Evolutionary conservation across 148 eudicot species (phyloP), one percentile per base, ranked within the genome.

Genomic region (Rhododendron simsii): DNA sequence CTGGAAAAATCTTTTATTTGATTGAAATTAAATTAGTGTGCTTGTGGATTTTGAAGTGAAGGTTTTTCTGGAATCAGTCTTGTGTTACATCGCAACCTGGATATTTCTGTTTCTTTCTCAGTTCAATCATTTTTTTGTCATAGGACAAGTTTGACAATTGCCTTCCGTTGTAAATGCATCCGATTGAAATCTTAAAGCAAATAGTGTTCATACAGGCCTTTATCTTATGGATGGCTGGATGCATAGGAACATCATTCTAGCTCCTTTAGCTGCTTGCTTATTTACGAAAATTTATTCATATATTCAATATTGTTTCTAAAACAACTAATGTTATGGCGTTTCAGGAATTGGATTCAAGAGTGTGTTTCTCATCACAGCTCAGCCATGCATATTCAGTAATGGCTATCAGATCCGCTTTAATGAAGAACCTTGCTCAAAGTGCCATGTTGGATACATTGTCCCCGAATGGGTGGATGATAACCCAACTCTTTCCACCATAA

Each of bases 311-410:
- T 63, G 39, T 28, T 67, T 44, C 59, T 59, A 30, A 39, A 73
- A 45, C 71, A 26, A 6, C 59, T 79, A n/a, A 13, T 26, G 47
- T 79, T 74, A 5, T 86, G 57, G 41, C 26, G 33, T 81, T 81
- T 86, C 89, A 94, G 96, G 95, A 30, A 93, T 94, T 51, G 95
- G 94, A 35, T 94, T 94, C 89, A 95, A 95, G 85, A 95, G 98
- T 55, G 98, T 93, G 30, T 95, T 93, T 85, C 92, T 95, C 55
- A 86, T 95, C 30, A 92, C 95, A 13, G 84, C 95, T 48, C 90
- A 88, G 77, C 96, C 98, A 1, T 93, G 91, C 78, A 90, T 93
- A 83, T 93, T 92, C 86, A 93, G 96, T 73, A 93, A 92, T 61
- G 96, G 96, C 89, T 95, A 95, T 77, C 94, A 91, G 84, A 92